Base-by-base conservation (phyloP, 768 basidiomycete genomes). In the Termitomyces sp. region DNA sequence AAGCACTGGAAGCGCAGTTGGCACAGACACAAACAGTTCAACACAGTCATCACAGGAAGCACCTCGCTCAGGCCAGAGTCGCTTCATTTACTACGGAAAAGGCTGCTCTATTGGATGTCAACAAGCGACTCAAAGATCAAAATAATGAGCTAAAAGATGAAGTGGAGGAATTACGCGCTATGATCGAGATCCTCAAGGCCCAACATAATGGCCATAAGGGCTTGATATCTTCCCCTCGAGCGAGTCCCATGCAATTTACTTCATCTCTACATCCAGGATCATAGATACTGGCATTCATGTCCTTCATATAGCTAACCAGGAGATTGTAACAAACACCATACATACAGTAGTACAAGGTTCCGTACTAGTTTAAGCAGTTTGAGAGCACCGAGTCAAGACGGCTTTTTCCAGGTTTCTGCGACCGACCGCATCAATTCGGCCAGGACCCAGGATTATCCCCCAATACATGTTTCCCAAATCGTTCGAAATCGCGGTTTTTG, bases 171-270 rank as follows among this genome's bases (percentile, higher is more conserved):
- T 68, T 91, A 70, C 78, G 78, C 56, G 86, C 83, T 23, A 89
- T 87, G 78, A 76, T 91, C 11, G 88, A 91, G 63, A 64, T 83
- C 21, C 68, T 90, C 63, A 87, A 81, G 62, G 79, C 75, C 47
- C 81, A 84, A 62, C 70, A 80, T 47, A 80, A 74, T 53, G 83
- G 83, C 16, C 43, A 46, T 35, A 38, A 46, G 37, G 54, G 54
- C 23, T 31, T 55, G 25, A 40, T 47, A 37, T 34, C 34, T 37
- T 45, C 43, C n/a, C 54, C 54, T 29, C 43, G 43, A 37, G n/a
- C n/a, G 17, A 37, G 35, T 40, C 45, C 53, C 38, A 35, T 54
- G 23, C 44, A 44, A 6, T 25, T 27, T 27, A 19, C 31, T 17
- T 19, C 54, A 37, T 19, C 54, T n/a, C 14, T 46, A 29, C 44